A percentile compares a stretch with the other conserved stretches of the same genome.
Evolutionary conservation across 2,329 filamentous ascomycete species (phyloP).

Genomic region (Fusarium sulawesiense): DNA sequence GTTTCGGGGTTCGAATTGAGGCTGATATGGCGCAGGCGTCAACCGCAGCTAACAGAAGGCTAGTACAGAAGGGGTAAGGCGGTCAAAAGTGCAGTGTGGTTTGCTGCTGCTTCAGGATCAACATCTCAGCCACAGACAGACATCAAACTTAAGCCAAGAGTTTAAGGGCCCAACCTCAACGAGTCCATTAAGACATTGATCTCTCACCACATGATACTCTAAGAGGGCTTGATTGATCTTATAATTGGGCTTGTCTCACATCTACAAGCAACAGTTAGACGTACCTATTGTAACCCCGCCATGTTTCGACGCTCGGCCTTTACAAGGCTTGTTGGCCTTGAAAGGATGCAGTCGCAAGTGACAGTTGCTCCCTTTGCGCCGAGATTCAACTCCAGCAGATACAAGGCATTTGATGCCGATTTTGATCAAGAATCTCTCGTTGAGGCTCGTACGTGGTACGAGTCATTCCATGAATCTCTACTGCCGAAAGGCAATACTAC

Average conservation of each 20-base stretch:
- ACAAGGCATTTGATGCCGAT: constrained; percentile 61
- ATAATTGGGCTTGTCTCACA: background rate
- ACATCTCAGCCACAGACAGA: constrained; percentile 30
- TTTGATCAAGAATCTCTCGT: constrained; percentile 63
- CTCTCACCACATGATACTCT: background rate
- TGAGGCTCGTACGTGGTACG: constrained; percentile 65
- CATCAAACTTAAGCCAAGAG: constrained; percentile 16
- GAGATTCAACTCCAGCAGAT: constrained; percentile 52
- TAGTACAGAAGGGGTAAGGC: constrained; percentile 42
- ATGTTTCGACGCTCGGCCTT: constrained; percentile 33
- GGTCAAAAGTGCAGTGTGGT: constrained; percentile 39
- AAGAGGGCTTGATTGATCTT: background rate
- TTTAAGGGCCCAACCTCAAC: constrained; percentile 1
- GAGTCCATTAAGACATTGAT: constrained; percentile 8
- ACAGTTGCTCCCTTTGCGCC: constrained; percentile 13
- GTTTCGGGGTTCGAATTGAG: constrained; percentile 42
- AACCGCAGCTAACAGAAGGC: constrained; percentile 26
- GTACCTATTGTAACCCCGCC: background rate
- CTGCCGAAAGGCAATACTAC: constrained; percentile 65
- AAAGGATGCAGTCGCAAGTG: background rate
- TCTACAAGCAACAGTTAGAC: background rate
- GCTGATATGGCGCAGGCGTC: constrained; percentile 43
- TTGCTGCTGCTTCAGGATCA: constrained; percentile 17
- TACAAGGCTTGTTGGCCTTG: background rate
- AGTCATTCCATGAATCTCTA: constrained; percentile 55